Conservation (phyloP, 768 basidiomycete genomes). For the Pulveroboletus sp. region DNA sequence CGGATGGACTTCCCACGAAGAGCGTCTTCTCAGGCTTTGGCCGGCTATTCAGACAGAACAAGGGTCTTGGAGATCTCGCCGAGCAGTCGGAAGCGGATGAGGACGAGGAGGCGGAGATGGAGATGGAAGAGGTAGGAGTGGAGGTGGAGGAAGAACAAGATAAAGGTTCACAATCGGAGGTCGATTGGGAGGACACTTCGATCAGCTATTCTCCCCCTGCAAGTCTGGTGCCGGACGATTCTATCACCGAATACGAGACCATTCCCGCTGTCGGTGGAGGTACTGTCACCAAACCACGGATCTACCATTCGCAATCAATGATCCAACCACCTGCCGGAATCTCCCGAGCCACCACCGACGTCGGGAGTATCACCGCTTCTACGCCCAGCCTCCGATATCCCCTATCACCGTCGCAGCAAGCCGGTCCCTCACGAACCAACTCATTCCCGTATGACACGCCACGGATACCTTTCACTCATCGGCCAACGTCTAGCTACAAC, state of each 20-base stretch:
- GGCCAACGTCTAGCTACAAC: conserved; percentile 24
- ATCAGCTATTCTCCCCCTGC: conserved; percentile 43
- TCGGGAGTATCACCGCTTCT: conserved; percentile 46
- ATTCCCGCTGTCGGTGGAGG: conserved; percentile 93
- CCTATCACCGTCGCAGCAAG: conserved; percentile 6
- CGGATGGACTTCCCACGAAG: conserved; percentile 85
- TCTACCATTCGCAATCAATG: conserved; percentile 81
- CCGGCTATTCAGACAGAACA: conserved; percentile 62
- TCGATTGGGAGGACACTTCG: conserved; percentile 66
- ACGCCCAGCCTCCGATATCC: neutral
- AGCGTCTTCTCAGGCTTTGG: conserved; percentile 78
- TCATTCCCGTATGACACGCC: conserved; percentile 6
- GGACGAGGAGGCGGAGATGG: conserved; percentile 34
- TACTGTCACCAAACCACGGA: conserved; percentile 75
- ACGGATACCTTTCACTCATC: conserved; percentile 12
- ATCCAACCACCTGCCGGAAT: conserved; percentile 45
- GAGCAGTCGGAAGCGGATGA: conserved; percentile 46
- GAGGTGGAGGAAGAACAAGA: conserved; percentile 31
- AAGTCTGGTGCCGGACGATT: conserved; percentile 42
- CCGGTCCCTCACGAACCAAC: conserved; percentile 31
- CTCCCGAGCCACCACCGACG: conserved; percentile 34
- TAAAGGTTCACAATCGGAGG: conserved; percentile 51
- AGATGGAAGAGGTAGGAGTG: conserved; percentile 30
- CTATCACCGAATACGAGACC: conserved; percentile 70
- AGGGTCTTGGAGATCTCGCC: conserved; percentile 74